phyloP scores from a whole-genome alignment of 495 filamentous ascomycete species.

The Collariella sp. region DNA sequence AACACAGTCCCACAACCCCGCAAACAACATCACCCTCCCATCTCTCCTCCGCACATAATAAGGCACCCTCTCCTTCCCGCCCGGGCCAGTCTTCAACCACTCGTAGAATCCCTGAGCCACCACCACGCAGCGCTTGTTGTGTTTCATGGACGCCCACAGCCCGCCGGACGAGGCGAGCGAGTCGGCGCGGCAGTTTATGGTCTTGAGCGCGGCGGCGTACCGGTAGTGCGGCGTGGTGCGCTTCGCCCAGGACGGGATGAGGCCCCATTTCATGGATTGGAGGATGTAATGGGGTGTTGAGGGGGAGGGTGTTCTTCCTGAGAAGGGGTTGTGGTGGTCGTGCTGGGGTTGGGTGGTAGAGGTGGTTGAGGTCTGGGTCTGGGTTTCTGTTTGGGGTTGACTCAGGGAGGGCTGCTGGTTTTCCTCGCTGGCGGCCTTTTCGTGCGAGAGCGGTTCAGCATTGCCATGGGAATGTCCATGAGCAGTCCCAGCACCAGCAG shows the following conservation, averaged over 20 bases:
- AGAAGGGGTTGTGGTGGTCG: not conserved
- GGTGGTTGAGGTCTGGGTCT: not conserved
- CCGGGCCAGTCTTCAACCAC: slow-evolving; percentile 70
- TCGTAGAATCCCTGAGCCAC: slow-evolving; percentile 91
- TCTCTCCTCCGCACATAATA: slow-evolving; percentile 76
- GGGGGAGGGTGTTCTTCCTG: slow-evolving; percentile 1
- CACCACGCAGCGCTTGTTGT: slow-evolving; percentile 76
- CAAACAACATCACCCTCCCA: slow-evolving; percentile 76
- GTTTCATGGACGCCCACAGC: slow-evolving; percentile 90
- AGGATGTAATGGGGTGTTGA: slow-evolving; percentile 60
- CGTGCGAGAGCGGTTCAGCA: not conserved
- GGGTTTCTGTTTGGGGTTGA: not conserved
- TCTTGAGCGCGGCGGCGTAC: slow-evolving; percentile 68
- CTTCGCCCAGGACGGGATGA: slow-evolving; percentile 33
- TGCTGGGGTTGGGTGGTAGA: not conserved
- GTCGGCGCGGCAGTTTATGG: slow-evolving; percentile 94
- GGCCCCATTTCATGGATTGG: slow-evolving; percentile 87
- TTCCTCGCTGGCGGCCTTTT: slow-evolving; percentile 16
- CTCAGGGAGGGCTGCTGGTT: not conserved
- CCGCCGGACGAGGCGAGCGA: slow-evolving; percentile 65
- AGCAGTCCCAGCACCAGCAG: not conserved
- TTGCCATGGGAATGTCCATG: not conserved
- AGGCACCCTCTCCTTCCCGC: slow-evolving; percentile 69
- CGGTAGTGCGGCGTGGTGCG: slow-evolving; percentile 45
- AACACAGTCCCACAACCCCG: slow-evolving; percentile 87